Base-by-base conservation (phyloP, 2,329 filamentous ascomycete species). In the Colletotrichum navitas region DNA sequence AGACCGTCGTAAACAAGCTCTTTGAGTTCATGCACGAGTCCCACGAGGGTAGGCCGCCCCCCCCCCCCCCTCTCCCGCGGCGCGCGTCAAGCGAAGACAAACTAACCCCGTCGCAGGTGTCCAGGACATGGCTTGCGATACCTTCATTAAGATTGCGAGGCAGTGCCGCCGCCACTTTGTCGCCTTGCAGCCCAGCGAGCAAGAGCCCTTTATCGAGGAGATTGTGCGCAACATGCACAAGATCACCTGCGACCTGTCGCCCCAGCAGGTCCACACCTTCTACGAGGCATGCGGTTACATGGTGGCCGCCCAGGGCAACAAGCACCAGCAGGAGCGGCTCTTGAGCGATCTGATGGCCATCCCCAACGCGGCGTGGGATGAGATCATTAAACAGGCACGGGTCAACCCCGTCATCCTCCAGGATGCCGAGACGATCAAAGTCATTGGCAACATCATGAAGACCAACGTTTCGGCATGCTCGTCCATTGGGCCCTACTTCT, bases 1-100 rank as follows among this genome's bases (percentile, higher is more conserved):
- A 99, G 90, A 99, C 96, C 2, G 96, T 99, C 24, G 96, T 99
- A 79, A 99, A 99, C 85, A 99, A 99, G 86, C 89, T 99, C 6
- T 99, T 99, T 78, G 96, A 99, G 84, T 99, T 99, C 80, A 99
- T 99, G 96, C 96, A 99, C 81, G 96, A 99, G 83, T 98, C 96
- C 1, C 96, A 99, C 79, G 96, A 99, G 85, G 96, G 93, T 91
- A 83, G 77, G 87, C 81, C 51, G 24, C n/a, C 12, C 21, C 3
- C 36, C n/a, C 21, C 11, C 2, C 6, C n/a, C 6, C n/a, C 16
- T 5, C 16, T 7, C 43, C 43, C 21, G n/a, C n/a, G n/a, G 4
- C 21, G 45, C 14, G 5, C n/a, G 14, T n/a, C 11, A 26, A 21
- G 21, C 18, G 12, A 16, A 14, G 41, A 56, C 21, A 24, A 4